A percentile compares a stretch with the other conserved stretches of the same genome.
Evolutionary conservation across 257 asterid species (phyloP).

Genomic region (Parsonsia alboflavescens): DNA sequence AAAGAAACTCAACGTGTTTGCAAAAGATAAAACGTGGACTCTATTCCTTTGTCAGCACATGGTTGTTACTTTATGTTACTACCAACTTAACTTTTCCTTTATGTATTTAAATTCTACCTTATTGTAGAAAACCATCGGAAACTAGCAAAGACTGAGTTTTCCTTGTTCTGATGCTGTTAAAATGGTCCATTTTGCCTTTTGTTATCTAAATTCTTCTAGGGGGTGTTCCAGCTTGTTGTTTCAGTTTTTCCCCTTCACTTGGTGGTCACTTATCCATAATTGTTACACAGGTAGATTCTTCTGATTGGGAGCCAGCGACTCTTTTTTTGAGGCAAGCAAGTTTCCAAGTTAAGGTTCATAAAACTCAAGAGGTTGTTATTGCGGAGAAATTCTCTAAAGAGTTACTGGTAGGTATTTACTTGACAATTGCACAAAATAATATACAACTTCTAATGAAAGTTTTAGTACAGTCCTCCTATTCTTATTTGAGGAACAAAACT

Average conservation of each 20-base stretch:
- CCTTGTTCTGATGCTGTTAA: neutral
- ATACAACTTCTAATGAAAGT: neutral
- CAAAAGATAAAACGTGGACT: neutral
- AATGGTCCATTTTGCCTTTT: neutral
- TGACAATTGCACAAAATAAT: too few relatives aligned
- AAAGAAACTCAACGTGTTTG: neutral
- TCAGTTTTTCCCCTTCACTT: neutral
- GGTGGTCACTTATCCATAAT: neutral
- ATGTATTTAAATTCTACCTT: neutral
- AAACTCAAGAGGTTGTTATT: conserved; percentile 51
- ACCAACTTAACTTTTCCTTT: neutral
- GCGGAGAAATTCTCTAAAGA: conserved; percentile 72
- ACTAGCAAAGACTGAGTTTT: neutral
- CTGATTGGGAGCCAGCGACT: conserved; percentile 84
- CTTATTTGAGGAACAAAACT: neutral
- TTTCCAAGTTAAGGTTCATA: conserved; percentile 73
- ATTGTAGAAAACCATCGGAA: neutral
- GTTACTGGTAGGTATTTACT: conserved; percentile 57
- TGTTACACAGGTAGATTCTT: conserved; percentile 56
- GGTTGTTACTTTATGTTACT: neutral
- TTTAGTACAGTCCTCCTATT: neutral
- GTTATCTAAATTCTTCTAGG: neutral
- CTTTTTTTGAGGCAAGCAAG: conserved; percentile 58
- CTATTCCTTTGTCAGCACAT: neutral
- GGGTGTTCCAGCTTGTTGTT: neutral